Conservation (phyloP, 116 monocot genomes). For the Dioscorea cayenensis region DNA sequence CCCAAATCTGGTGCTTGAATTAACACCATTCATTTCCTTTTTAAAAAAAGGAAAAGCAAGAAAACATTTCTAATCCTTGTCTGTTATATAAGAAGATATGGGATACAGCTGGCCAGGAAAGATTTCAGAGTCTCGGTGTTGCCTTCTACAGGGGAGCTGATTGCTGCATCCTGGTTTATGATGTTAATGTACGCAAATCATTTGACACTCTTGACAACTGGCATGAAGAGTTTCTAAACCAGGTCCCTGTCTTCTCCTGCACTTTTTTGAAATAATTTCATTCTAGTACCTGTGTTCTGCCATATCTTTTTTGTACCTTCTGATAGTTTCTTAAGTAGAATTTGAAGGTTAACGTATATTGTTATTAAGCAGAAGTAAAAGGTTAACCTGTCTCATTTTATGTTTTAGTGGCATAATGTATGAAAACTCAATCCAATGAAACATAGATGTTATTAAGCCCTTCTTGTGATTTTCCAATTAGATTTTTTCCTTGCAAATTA, state of each 20-base stretch:
- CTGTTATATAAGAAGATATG: conserved; percentile 40
- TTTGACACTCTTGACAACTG: conserved; percentile 75
- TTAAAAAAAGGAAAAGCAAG: not conserved
- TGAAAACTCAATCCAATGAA: too few relatives aligned
- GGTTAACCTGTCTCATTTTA: too few relatives aligned
- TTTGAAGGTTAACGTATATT: too few relatives aligned
- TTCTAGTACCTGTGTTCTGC: not conserved
- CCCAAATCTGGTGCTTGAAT: not conserved
- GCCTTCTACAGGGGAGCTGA: conserved; percentile 77
- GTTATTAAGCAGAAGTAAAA: too few relatives aligned
- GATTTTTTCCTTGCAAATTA: too few relatives aligned
- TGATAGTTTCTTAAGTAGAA: too few relatives aligned
- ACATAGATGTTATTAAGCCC: too few relatives aligned
- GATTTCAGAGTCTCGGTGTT: conserved; percentile 82
- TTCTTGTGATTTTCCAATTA: too few relatives aligned
- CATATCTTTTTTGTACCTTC: not conserved
- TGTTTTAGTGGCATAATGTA: too few relatives aligned
- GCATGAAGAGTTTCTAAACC: conserved; percentile 71
- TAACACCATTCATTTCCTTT: not conserved
- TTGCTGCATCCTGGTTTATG: conserved; percentile 70
- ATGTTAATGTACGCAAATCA: conserved; percentile 56
- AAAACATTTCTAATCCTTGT: not conserved
- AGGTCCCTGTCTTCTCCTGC: conserved; percentile 22
- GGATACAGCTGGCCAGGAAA: conserved; percentile 86
- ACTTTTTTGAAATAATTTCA: not conserved